Conservation (phyloP, 495 filamentous ascomycete genomes). For the Collariella sp. region DNA sequence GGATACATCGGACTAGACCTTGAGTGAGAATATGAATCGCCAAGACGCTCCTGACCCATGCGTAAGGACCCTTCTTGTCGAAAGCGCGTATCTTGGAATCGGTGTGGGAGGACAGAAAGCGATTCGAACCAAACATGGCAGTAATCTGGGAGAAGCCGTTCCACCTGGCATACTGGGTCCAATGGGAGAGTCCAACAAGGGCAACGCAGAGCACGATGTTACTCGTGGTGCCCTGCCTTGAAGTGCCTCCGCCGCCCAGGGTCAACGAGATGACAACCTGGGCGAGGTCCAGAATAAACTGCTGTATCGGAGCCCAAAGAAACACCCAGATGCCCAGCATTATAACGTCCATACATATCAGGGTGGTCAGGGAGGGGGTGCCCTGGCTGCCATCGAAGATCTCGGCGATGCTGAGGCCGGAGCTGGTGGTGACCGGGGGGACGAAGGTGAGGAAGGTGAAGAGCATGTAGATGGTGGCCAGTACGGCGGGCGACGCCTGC, state of each 20-base stretch:
- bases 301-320: conserved; percentile 79
- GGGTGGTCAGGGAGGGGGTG: conserved; percentile 67
- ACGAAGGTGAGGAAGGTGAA: conserved; percentile 94
- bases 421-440: conserved; percentile 56
- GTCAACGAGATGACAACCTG: conserved; percentile 94
- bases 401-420: conserved; percentile 43
- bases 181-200: conserved; percentile 67
- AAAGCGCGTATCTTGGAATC: conserved; percentile 33
- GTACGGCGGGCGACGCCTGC: conserved; percentile 84
- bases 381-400: conserved; percentile 47
- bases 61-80: conserved; percentile 43
- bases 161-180: conserved; percentile 48
- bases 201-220: conserved; percentile 70
- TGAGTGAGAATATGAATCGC: conserved; percentile 89
- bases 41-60: conserved; percentile 51
- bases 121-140: conserved; percentile 34
- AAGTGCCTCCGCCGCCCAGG: conserved; percentile 76
- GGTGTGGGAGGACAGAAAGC: conserved; percentile 31
- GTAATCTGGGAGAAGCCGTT: conserved; percentile 35
- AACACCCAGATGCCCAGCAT: conserved; percentile 82
- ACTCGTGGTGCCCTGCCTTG: conserved; percentile 61
- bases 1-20: conserved; percentile 55
- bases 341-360: conserved; percentile 71
- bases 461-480: conserved; percentile 84
- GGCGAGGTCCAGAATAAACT: conserved; percentile 85